Evolutionary conservation across 2,329 filamentous ascomycete species (phyloP), one percentile per base, ranked within the genome.

Genomic region (Raffaelea arxii): DNA sequence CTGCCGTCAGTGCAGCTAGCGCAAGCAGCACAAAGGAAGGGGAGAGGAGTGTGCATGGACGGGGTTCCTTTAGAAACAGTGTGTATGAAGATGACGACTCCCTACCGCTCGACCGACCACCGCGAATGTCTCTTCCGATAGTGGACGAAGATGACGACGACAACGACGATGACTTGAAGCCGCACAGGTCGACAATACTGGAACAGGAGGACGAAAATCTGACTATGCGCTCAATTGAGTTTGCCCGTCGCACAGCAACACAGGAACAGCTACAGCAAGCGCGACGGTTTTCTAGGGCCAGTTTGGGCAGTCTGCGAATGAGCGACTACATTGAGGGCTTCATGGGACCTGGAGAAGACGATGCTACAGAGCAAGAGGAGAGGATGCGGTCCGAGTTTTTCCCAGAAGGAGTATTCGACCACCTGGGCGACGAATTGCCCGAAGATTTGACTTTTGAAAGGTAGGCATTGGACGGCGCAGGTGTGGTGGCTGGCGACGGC

Each of bases 161-260:
- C 9, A 27, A n/a, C 37, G 46, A 46, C 19, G 43, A 71, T 16
- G 65, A 75, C 21, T 55, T 78, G 46, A 66, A 67, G 35, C 75
- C 75, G 9, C 78, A 78, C 25, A 69, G 66, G 44, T 70, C 74
- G 43, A 71, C 73, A 25, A 66, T 69, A n/a, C n/a, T 27, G 14
- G 46, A 47, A 6, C 32, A 39, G 23, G 49, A 51, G 25, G 75
- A 80, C 23, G 74, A 78, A 37, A 72, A 81, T 52, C 70, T 70
- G 50, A 82, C 78, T 0, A 37, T 72, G 36, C 70, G 74, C 49
- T 80, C 78, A 2, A 69, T 83, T 24, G 80, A 83, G 60, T 56
- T 80, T 42, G 72, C 77, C 7, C 67, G 79, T 24, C 65, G 79
- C 42, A 71, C 69, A 16, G 56, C 63, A 32, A 72, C 63, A 44